Base-by-base conservation (phyloP, 2,329 filamentous ascomycete genomes). In the Colletotrichum sp. region DNA sequence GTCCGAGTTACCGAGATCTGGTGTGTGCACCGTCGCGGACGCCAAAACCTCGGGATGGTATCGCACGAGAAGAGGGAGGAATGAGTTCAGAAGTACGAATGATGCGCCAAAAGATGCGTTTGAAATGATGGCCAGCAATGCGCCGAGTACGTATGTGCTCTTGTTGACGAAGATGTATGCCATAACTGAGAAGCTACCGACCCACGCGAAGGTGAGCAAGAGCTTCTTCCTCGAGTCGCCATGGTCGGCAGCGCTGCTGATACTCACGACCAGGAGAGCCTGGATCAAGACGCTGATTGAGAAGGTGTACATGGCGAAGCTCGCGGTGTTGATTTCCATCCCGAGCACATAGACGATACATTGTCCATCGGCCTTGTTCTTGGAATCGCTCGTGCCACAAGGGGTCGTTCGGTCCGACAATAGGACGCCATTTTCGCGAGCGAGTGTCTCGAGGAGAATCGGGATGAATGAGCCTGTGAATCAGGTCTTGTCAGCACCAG, bases 291-390 rank as follows among this genome's bases (percentile, higher is more conserved):
- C 97, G 83, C 95, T 98, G 81, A 98, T 88, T 74, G 96, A 98
- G 85, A 99, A 99, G 3, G 96, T 98, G 86, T 99, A 99, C 95
- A 99, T 98, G 83, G 96, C 96, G 84, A 99, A 98, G 84, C 95
- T 98, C 44, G 96, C 96, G 1, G 96, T 98, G 85, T 99, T 99
- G 86, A 99, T 93, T 81, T 98, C 93, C 76, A 94, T 84, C 8
- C 96, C 96, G 28, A 98, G 87, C 7, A 99, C 88, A 78, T 93
- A 92, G 75, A 99, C 92, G 76, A 99, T 88, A 82, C 97, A 99
- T 83, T 98, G 95, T 65, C 89, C 89, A 57, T 88, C 87, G 57
- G 82, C 79, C 71, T 87, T 83, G 44, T 82, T 82, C 71, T 90
- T 90, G 78, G 86, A 88, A 80, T 92, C 91, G 77, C 90, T 93